Evolutionary conservation across 2,329 filamentous ascomycete species (phyloP).

Genomic region (Aspergillus sergii): DNA sequence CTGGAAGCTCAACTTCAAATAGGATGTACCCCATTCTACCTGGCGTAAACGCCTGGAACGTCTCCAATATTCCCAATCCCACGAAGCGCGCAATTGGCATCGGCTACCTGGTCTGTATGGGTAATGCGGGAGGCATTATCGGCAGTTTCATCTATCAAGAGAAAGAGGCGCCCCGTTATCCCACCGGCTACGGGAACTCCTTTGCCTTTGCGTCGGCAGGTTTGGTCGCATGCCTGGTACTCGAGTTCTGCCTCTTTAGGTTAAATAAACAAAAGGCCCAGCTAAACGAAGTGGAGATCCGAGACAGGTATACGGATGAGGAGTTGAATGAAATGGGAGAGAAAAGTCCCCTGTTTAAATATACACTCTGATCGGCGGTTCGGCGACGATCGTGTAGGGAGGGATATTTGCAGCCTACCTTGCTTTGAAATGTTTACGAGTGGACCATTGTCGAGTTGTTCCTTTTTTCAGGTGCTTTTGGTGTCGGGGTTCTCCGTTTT

Average conservation of each 20-base stretch:
- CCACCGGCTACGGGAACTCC: conserved; percentile 36
- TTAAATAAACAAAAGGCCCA: neutral
- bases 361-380: neutral
- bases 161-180: conserved; percentile 35
- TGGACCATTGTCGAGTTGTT: rapidly evolving
- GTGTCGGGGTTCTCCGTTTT: neutral
- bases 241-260: neutral
- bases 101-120: conserved; percentile 45
- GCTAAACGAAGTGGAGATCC: neutral
- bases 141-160: conserved; percentile 39
- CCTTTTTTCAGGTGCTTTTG: no score
- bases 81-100: conserved; percentile 48
- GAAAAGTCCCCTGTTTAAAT: neutral
- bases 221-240: conserved; percentile 15
- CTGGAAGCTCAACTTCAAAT: neutral
- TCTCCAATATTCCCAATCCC: conserved; percentile 42
- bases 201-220: conserved; percentile 31
- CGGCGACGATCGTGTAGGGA: neutral
- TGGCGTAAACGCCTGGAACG: conserved; percentile 47
- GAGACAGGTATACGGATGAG: neutral
- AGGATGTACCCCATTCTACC: conserved; percentile 48
- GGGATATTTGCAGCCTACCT: rapidly evolving
- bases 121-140: conserved; percentile 42
- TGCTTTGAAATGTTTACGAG: neutral
- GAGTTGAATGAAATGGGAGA: neutral